Conservation (phyloP, 371 early-diverging fungal genomes). For the Syncephalastrum monosporum region DNA sequence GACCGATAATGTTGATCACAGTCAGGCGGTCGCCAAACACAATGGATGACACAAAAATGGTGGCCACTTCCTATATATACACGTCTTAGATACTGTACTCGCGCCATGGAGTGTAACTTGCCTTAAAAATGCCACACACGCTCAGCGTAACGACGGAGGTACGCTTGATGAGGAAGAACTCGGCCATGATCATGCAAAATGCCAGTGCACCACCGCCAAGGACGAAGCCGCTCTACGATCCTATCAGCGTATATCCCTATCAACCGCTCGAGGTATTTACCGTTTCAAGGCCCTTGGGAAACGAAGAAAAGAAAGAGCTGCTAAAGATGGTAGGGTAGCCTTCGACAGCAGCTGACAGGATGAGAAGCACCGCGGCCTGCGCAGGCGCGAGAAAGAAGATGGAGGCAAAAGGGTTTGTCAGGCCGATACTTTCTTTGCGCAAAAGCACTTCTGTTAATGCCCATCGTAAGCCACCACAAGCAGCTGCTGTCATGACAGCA, state of each 20-base stretch:
- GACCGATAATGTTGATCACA: conserved; percentile 63
- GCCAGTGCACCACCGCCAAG: conserved; percentile 79
- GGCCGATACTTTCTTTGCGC: conserved; percentile 66
- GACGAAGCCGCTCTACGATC: conserved; percentile 29
- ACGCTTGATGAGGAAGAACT: conserved; percentile 82
- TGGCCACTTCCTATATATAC: conserved; percentile 62
- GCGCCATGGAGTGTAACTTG: conserved; percentile 1
- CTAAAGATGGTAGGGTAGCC: conserved; percentile 57
- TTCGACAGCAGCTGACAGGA: conserved; percentile 65
- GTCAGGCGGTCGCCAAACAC: conserved; percentile 77
- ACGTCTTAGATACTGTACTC: not conserved
- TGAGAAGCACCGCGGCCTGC: conserved; percentile 64
- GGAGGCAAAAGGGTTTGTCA: conserved; percentile 83
- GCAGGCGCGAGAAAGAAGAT: conserved; percentile 76
- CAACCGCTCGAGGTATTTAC: conserved; percentile 18
- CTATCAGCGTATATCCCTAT: not conserved
- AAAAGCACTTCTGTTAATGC: conserved; percentile 87
- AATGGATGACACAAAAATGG: conserved; percentile 62
- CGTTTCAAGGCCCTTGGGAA: conserved; percentile 37
- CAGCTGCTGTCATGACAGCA: conserved; percentile 77
- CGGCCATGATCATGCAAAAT: conserved; percentile 86
- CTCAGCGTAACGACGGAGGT: conserved; percentile 90
- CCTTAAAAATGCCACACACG: conserved; percentile 90
- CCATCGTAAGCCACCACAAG: conserved; percentile 84
- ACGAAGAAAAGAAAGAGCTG: conserved; percentile 45